Base-by-base conservation (phyloP, 164 flowering plant genomes). In the Macadamia tetraphylla region DNA sequence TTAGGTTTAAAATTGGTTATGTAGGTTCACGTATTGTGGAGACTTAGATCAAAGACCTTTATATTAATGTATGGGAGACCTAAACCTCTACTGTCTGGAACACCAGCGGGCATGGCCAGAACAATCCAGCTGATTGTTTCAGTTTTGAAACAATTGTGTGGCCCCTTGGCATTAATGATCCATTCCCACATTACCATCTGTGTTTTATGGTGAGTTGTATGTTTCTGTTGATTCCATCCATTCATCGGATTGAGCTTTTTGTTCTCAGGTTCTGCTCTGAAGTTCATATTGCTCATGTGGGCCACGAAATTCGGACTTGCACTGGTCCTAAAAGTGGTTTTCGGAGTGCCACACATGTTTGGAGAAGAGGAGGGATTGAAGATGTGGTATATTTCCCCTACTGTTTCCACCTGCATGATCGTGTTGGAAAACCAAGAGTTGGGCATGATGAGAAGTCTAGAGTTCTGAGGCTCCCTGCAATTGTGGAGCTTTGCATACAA, bases 401-500 rank as follows among this genome's bases (percentile, higher is more conserved):
- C 31, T 86, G 89, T 67, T 91, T 76, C 76, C 97, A 91, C 80
- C 88, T 94, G 52, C 75, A 75, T 67, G 98, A 94, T 63, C 83
- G 98, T 51, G 91, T 83, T 70, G 89, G 85, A 17, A 84, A 81
- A 72, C 89, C 97, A 7, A 83, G 97, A 72, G 82, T 94, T 64
- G 77, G 72, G 12, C 97, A 94, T 71, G 79, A 87, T 55, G 97
- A 94, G 71, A 84, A 80, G 72, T 72, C 60, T 18, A 67, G 46
- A 58, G 78, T 86, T 31, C 70, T 67, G 1, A 75, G 80, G 35
- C 78, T 94, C 57, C 92, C 94, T 55, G 97, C 97, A 9, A 69
- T 94, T 69, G 70, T 94, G 13, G 98, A 94, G 80, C 89, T 91
- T 11, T 91, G 98, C 62, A 84, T 91, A 73, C 98, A 94, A 67